Percentiles rank a stretch among this genome's conserved stretches.
phyloP scores from a whole-genome alignment of 139 green algal genomes.

The Medakamo hakoo region DNA sequence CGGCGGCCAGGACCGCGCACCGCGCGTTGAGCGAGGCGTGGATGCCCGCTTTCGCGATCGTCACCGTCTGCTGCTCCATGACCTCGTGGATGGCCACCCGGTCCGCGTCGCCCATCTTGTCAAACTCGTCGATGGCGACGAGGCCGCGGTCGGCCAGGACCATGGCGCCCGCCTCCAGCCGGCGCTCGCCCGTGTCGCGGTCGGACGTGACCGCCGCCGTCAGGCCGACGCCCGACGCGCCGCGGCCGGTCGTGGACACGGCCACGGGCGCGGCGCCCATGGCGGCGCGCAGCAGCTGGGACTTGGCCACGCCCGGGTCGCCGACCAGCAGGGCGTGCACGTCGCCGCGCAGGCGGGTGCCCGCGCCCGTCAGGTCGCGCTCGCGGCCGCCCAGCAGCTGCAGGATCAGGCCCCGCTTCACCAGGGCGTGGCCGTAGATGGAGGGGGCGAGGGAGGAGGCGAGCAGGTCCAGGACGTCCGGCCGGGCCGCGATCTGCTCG shows the following conservation, averaged over 20 bases:
- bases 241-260: constrained; percentile 87
- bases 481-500: constrained; percentile 24
- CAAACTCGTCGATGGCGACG: constrained; percentile 99
- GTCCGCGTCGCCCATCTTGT: constrained; percentile 98
- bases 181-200: constrained; percentile 76
- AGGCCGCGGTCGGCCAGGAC: constrained; percentile 93
- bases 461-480: constrained; percentile 61
- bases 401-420: constrained; percentile 81
- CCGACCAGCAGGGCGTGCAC: constrained; percentile 89
- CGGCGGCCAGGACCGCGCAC: constrained; percentile 65
- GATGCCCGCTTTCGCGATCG: constrained; percentile 97
- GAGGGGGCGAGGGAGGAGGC: constrained; percentile 76
- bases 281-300: constrained; percentile 83
- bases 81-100: constrained; percentile 96
- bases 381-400: constrained; percentile 51
- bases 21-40: constrained; percentile 89
- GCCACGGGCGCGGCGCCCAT: constrained; percentile 87
- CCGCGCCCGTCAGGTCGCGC: constrained; percentile 40
- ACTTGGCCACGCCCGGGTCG: constrained; percentile 43
- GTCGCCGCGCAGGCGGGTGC: constrained; percentile 87
- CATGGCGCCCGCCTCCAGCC: constrained; percentile 94
- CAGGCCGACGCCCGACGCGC: constrained; percentile 90
- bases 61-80: constrained; percentile 96
- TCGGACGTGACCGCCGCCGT: constrained; percentile 92
- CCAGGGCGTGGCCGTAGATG: constrained; percentile 83